A percentile compares a stretch with the other conserved stretches of the same genome.
phyloP scores from a whole-genome alignment of 179 eudicot species.

The Spergularia azorica region DNA sequence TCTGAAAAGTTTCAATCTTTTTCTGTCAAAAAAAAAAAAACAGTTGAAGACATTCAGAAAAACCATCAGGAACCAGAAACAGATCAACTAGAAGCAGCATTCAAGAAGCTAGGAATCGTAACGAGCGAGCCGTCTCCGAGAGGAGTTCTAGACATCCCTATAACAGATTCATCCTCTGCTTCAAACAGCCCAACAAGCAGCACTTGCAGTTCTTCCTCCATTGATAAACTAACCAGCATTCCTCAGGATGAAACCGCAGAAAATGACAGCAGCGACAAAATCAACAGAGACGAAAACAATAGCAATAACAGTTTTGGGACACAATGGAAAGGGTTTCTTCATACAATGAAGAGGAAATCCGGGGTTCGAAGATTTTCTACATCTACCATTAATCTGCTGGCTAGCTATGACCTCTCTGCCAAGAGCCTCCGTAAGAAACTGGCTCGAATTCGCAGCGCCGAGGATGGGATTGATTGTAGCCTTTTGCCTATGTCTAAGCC shows the following conservation, averaged over 20 bases:
- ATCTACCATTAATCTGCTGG: conserved; percentile 50
- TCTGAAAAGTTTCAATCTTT: neutral
- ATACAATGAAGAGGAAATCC: conserved; percentile 52
- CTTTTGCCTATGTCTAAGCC: conserved; percentile 47
- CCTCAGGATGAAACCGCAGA: neutral
- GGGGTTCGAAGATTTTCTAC: conserved; percentile 53
- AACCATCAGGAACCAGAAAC: conserved; percentile 25
- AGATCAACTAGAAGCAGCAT: conserved; percentile 11
- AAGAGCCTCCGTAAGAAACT: conserved; percentile 51
- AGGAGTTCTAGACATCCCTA: conserved; percentile 57
- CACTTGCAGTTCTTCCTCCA: conserved; percentile 29
- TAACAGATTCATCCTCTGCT: conserved; percentile 41
- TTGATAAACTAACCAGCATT: conserved; percentile 12
- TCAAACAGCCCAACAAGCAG: conserved; percentile 35
- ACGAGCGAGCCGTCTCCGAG: conserved; percentile 55
- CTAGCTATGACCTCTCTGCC: conserved; percentile 49
- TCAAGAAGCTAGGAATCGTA: neutral
- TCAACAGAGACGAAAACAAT: neutral
- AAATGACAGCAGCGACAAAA: neutral
- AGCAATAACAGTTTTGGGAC: conserved; percentile 21
- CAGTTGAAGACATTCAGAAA: conserved; percentile 17
- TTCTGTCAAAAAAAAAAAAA: neutral
- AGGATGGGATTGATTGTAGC: conserved; percentile 47
- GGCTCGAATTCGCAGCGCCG: conserved; percentile 51
- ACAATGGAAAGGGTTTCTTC: conserved; percentile 53